phyloP scores from a whole-genome alignment of 2,329 filamentous ascomycete genomes.

The Colletotrichum sp. region DNA sequence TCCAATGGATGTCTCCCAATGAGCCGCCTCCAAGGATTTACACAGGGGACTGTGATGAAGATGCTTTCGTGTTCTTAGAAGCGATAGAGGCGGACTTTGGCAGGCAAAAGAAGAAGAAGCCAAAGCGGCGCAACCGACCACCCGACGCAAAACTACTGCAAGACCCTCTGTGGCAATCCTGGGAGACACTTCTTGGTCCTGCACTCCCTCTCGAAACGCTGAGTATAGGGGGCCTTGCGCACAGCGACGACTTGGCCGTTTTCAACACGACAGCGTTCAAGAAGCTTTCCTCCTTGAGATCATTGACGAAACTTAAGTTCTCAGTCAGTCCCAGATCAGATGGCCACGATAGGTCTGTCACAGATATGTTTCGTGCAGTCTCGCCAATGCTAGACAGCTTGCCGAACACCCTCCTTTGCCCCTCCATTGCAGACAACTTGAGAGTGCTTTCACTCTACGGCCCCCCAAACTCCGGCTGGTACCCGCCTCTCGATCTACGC shows the following conservation, averaged over 20 bases:
- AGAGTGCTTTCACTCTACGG: background rate
- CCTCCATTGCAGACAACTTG: background rate
- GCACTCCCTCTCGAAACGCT: background rate
- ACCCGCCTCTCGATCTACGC: fast-evolving
- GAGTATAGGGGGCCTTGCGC: background rate
- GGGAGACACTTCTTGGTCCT: background rate
- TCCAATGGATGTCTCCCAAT: fast-evolving
- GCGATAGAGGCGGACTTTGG: background rate
- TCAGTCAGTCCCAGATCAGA: fast-evolving
- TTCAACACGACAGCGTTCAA: fast-evolving
- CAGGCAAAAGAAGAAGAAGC: background rate
- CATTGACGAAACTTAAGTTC: fast-evolving
- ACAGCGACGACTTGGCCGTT: fast-evolving
- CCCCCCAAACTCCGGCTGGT: fast-evolving
- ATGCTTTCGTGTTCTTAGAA: no score
- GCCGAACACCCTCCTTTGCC: background rate
- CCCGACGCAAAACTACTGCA: background rate
- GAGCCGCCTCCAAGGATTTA: background rate
- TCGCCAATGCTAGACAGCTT: background rate
- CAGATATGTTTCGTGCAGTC: fast-evolving
- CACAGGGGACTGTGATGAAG: background rate
- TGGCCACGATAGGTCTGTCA: fast-evolving
- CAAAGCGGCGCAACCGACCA: background rate
- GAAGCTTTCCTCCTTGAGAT: background rate
- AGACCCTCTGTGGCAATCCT: background rate